phyloP scores from a whole-genome alignment of 2,329 filamentous ascomycete species.

The Aspergillus eucalypticola region DNA sequence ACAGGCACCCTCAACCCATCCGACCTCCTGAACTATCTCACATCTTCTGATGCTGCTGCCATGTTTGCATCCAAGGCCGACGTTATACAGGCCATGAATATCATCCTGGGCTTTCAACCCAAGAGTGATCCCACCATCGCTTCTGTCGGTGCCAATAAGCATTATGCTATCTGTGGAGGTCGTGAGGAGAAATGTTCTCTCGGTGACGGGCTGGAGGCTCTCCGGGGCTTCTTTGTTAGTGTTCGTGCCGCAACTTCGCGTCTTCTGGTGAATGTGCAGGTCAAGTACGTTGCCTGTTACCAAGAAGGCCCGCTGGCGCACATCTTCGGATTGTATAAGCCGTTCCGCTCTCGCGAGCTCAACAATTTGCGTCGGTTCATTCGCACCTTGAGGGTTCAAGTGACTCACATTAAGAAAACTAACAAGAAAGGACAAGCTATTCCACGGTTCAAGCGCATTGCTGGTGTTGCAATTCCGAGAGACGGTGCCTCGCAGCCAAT shows the following conservation, averaged over 20 bases:
- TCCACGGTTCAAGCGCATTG: conserved; percentile 49
- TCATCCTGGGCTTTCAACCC: conserved; percentile 52
- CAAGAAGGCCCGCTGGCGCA: conserved; percentile 45
- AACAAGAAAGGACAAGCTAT: conserved; percentile 36
- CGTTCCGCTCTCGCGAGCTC: conserved; percentile 20
- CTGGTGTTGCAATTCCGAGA: conserved; percentile 43
- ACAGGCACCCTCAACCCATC: conserved; percentile 37
- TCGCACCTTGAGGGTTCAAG: conserved; percentile 42
- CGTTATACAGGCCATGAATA: conserved; percentile 60
- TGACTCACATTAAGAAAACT: conserved; percentile 43
- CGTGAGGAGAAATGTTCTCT: conserved; percentile 43
- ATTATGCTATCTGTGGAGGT: conserved; percentile 47
- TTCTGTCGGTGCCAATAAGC: conserved; percentile 56
- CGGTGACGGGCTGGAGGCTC: conserved; percentile 55
- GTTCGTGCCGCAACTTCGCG: conserved; percentile 60
- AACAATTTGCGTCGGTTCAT: conserved; percentile 37
- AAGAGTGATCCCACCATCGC: conserved; percentile 45
- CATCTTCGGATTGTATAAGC: conserved; percentile 38
- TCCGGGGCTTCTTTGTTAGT: conserved; percentile 64
- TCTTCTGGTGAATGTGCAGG: conserved; percentile 64
- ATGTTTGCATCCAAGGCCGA: conserved; percentile 50
- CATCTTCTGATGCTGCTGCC: conserved; percentile 34
- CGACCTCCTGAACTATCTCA: conserved; percentile 50
- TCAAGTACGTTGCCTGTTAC: conserved; percentile 62
- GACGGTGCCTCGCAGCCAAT: conserved; percentile 40